Percentiles rank a stretch among this genome's conserved stretches.
phyloP scores from a whole-genome alignment of 1,284 basidiomycete genomes.

The Agaricales sp. region DNA sequence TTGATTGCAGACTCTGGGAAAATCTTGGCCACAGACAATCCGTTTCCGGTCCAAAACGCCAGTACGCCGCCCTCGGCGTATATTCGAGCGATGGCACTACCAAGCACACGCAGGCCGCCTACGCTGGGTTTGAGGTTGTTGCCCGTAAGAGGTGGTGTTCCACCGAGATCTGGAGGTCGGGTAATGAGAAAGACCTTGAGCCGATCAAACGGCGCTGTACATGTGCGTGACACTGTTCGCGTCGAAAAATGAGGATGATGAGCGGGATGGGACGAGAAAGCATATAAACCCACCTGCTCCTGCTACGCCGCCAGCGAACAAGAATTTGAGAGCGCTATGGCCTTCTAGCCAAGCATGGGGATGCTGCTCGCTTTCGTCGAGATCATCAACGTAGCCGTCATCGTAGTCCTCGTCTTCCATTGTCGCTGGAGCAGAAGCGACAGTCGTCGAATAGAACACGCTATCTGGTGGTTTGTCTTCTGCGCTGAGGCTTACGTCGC shows the following conservation, averaged over 20 bases:
- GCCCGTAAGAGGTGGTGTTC: conserved; percentile 33
- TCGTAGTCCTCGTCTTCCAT: conserved; percentile 30
- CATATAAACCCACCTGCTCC: conserved; percentile 62
- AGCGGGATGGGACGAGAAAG: conserved; percentile 4
- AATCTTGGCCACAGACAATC: conserved; percentile 81
- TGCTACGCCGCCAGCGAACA: conserved; percentile 89
- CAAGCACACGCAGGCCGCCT: conserved; percentile 62
- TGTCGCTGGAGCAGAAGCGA: conserved; percentile 20
- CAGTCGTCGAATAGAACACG: conserved; percentile 14
- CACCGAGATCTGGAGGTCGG: conserved; percentile 57
- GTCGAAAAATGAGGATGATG: conserved; percentile 5
- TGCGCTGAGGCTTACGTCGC: conserved; percentile 65
- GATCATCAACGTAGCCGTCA: conserved; percentile 30
- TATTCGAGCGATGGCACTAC: conserved; percentile 65
- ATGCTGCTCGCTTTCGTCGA: conserved; percentile 50
- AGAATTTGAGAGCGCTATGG: conserved; percentile 76
- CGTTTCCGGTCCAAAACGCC: conserved; percentile 92
- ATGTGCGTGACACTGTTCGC: conserved; percentile 76
- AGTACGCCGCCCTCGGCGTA: conserved; percentile 82
- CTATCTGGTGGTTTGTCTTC: conserved; percentile 48
- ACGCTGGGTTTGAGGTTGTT: conserved; percentile 21
- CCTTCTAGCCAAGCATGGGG: conserved; percentile 59
- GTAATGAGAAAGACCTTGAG: conserved; percentile 98
- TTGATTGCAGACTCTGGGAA: conserved; percentile 98
- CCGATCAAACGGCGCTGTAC: conserved; percentile 96